Evolutionary conservation across 305 asterid genomes (phyloP).

Genomic region (Euphrasia arctica): DNA sequence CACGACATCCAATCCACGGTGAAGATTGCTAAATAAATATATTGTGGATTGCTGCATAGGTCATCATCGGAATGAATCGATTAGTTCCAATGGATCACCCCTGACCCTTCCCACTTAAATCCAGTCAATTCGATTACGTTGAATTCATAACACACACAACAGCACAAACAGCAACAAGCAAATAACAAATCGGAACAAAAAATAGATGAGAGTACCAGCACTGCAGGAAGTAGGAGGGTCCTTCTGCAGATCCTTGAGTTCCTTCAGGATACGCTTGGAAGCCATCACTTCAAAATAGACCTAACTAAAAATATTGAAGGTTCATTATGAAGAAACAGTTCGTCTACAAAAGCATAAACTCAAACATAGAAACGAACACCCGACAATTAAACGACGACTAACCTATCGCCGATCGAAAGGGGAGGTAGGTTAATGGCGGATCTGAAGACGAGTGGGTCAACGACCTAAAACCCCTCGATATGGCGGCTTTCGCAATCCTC

Average conservation of each 20-base stretch:
- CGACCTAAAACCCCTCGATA: slow-evolving; percentile 22
- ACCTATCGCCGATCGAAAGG: slow-evolving; percentile 18
- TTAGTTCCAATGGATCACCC: not conserved
- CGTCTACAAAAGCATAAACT: not conserved
- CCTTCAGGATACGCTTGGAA: slow-evolving; percentile 39
- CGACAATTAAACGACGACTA: slow-evolving; percentile 5
- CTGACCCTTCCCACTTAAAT: slow-evolving; percentile 7
- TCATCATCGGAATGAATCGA: slow-evolving; percentile 4
- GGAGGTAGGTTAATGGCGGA: not conserved
- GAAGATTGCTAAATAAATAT: not conserved
- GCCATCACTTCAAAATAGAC: slow-evolving; percentile 30
- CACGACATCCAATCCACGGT: not conserved
- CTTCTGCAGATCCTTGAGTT: slow-evolving; percentile 41
- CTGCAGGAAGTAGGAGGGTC: slow-evolving; percentile 48
- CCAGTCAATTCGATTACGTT: too few species aligned
- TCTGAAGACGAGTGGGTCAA: not conserved
- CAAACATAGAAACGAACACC: not conserved
- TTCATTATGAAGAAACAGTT: not conserved
- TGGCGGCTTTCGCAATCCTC: slow-evolving; percentile 17
- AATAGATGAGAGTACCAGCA: slow-evolving; percentile 28
- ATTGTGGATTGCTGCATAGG: not conserved
- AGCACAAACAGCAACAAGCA: not conserved
- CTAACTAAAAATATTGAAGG: slow-evolving; percentile 9
- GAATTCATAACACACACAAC: slow-evolving; percentile 7
- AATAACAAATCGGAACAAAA: not conserved